Base-by-base conservation (phyloP, 139 green algal species). In the Diplosphaera chodatii region DNA sequence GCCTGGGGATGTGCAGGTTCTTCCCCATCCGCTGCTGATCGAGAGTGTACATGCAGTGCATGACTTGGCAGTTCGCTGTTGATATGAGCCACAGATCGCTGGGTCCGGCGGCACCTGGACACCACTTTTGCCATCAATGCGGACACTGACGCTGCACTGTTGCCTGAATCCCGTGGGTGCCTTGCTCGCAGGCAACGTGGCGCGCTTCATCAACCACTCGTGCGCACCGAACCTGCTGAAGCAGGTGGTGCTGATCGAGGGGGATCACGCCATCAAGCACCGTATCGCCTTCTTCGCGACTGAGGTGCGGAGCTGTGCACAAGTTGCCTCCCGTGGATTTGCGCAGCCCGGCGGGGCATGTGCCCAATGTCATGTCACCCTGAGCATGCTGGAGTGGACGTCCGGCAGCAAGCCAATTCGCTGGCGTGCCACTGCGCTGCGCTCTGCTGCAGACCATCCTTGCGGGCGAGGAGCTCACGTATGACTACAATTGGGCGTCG, bases 141-240 rank as follows among this genome's bases (percentile, higher is more conserved):
- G 28, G 31, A 68, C 18, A 30, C 66, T 21, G 34, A 41, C 2
- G 55, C 56, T 22, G 29, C 3, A 23, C 21, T 68, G 62, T 70
- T 0, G 15, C 5, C 55, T 33, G n/a, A n/a, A 64, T 64, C 10
- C 22, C 8, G 37, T 18, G 2, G 67, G 10, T 4, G 22, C 27
- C 32, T 32, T 25, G 22, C 41, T 13, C 40, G 73, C 69, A 73
- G 86, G 88, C 72, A 94, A 93, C 76, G 77, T 93, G 48, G 79
- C 69, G 0, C 80, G 88, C 32, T 94, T 92, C 77, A 82, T 94
- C 74, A 93, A 93, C 78, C 88, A 93, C 78, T 78, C 41, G 64
- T 89, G 86, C 75, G 34, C 59, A 0, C 77, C 77, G 70, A 93
- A 91, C 75, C 64, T 93, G 37, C 56, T 83, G 4, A 37, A 82